A percentile compares a stretch with the other conserved stretches of the same genome.
Conservation (phyloP, 2,329 filamentous ascomycete species). For the Lasiodiplodia sp. region DNA sequence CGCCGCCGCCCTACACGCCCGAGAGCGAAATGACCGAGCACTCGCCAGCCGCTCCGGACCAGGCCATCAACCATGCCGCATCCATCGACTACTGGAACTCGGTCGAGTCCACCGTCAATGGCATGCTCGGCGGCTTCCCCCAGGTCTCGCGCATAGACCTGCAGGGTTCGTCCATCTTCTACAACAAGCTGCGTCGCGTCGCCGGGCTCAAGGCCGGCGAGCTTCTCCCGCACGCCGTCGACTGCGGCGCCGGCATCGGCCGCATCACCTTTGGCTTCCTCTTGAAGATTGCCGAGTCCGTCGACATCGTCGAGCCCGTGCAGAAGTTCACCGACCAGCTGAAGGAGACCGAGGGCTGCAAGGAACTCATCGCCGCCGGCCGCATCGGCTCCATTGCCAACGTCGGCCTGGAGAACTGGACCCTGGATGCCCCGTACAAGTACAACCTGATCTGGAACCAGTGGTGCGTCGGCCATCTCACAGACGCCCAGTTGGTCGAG, state of each 20-base stretch:
- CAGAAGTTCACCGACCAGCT: conserved; percentile 77
- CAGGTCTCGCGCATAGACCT: conserved; percentile 75
- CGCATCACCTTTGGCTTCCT: conserved; percentile 81
- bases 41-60: conserved; percentile 44
- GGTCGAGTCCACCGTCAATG: conserved; percentile 65
- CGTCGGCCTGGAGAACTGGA: conserved; percentile 77
- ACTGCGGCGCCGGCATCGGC: conserved; percentile 77
- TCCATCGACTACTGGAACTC: conserved; percentile 61
- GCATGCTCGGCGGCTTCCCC: conserved; percentile 81
- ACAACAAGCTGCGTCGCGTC: conserved; percentile 67
- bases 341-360: conserved; percentile 42
- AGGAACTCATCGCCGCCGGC: conserved; percentile 48
- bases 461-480: conserved; percentile 88
- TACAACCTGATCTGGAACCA: conserved; percentile 91
- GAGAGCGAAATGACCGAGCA: conserved; percentile 25
- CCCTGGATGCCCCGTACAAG: conserved; percentile 43
- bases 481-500: conserved; percentile 72
- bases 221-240: conserved; percentile 53
- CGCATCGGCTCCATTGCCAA: conserved; percentile 72
- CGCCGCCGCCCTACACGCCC: neutral
- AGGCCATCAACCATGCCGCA: conserved; percentile 52
- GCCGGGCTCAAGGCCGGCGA: conserved; percentile 34
- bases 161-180: conserved; percentile 72
- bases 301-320: conserved; percentile 88
- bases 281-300: conserved; percentile 69